These are phyloP conservation scores for Colletotrichum plurivorum DNA, from an alignment of 2,329 filamentous ascomycete genomes.

Conservation along the genomic window DNA sequence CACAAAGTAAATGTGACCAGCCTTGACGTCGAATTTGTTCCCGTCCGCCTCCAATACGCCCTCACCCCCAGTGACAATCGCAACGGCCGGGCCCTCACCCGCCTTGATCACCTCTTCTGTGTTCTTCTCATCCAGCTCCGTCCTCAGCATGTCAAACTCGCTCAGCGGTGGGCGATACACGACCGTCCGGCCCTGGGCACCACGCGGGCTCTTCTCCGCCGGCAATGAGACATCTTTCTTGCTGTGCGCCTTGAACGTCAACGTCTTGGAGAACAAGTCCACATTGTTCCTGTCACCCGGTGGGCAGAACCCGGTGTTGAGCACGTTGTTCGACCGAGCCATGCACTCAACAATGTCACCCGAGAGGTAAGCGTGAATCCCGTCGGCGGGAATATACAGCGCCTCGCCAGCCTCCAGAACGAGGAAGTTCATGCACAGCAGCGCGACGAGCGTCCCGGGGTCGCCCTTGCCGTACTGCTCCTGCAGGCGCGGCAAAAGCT, in stretches of 20 bases:
- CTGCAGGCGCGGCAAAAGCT: constrained; percentile 75
- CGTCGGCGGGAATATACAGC: constrained; percentile 80
- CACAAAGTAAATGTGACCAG: constrained; percentile 78
- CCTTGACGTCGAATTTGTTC: constrained; percentile 66
- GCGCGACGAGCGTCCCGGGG: constrained; percentile 77
- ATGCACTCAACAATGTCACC: constrained; percentile 86
- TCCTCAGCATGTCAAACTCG: constrained; percentile 79
- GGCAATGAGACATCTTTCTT: constrained; percentile 69
- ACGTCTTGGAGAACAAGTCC: constrained; percentile 72
- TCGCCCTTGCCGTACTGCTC: constrained; percentile 75
- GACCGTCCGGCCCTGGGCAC: constrained; percentile 71
- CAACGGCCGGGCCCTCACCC: constrained; percentile 72
- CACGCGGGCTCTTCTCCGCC: constrained; percentile 50
- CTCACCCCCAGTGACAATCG: constrained; percentile 73
- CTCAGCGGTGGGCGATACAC: constrained; percentile 77
- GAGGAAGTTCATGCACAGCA: constrained; percentile 83
- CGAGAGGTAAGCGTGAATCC: constrained; percentile 80
- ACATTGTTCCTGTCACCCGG: constrained; percentile 73
- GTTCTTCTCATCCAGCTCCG: constrained; percentile 67
- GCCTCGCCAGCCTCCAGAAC: constrained; percentile 75
- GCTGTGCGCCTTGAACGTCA: constrained; percentile 76
- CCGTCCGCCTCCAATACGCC: constrained; percentile 70
- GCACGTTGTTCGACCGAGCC: constrained; percentile 81
- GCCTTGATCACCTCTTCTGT: constrained; percentile 71
- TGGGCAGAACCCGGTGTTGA: constrained; percentile 83